Percentiles rank a stretch among this genome's conserved stretches.
These are phyloP conservation scores for Symbiodinium pilosum DNA, from an alignment of 73 alveolate genomes.

Conservation along the genomic window DNA sequence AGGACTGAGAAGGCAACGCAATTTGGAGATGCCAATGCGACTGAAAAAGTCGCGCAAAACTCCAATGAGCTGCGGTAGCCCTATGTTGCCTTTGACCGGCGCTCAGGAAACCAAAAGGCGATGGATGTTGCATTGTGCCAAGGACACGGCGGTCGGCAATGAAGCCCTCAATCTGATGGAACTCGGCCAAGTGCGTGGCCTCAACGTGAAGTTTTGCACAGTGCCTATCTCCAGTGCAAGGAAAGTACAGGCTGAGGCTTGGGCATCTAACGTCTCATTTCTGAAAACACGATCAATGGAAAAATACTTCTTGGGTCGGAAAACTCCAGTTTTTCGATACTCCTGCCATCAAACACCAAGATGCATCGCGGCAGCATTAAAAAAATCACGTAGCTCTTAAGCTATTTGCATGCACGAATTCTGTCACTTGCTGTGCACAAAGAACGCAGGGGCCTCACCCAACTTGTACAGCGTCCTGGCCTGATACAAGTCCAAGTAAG, in stretches of 20 bases:
- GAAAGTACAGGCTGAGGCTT: neutral
- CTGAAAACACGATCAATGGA: constrained; percentile 99
- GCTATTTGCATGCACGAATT: too few relatives aligned
- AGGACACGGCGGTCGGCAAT: constrained; percentile 98
- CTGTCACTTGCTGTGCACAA: neutral
- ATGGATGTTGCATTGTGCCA: too few relatives aligned
- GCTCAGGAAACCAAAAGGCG: neutral
- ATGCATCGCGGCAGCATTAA: too few relatives aligned
- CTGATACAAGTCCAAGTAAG: neutral
- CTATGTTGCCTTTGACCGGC: constrained; percentile 96
- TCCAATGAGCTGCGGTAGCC: constrained; percentile 99
- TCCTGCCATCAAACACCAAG: constrained; percentile 65
- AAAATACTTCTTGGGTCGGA: constrained; percentile 99
- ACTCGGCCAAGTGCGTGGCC: constrained; percentile 99
- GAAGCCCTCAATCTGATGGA: constrained; percentile 99
- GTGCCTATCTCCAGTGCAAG: neutral
- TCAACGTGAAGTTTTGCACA: neutral
- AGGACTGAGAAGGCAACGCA: constrained; percentile 95
- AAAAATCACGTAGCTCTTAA: too few relatives aligned
- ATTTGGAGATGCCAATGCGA: constrained; percentile 99
- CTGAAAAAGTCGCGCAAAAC: constrained; percentile 98
- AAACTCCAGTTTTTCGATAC: constrained; percentile 97
- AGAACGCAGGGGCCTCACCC: constrained; percentile 48
- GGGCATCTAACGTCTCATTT: constrained; percentile 99
- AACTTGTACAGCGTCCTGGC: constrained; percentile 90